Conservation (phyloP, 352 stramenopile species). For the Globisporangium cystogenes region DNA sequence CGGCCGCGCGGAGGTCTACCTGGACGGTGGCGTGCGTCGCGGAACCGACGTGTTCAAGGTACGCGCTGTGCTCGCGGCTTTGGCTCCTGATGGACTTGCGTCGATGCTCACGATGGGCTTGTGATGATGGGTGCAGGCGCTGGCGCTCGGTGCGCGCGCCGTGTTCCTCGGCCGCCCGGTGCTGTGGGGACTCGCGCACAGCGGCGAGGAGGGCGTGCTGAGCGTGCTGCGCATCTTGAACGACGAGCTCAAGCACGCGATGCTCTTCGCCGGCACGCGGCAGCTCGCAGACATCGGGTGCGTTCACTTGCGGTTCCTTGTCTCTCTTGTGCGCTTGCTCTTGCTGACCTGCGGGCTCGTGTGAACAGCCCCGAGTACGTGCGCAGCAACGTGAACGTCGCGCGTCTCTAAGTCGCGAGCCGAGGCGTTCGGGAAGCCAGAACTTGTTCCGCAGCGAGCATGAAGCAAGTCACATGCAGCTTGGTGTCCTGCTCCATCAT, state of each 20-base stretch:
- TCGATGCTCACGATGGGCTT: neutral
- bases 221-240: slow-evolving; percentile 90
- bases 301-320: neutral
- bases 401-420: slow-evolving; percentile 6
- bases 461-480: neutral
- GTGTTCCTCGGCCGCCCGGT: slow-evolving; percentile 94
- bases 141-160: slow-evolving; percentile 90
- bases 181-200: slow-evolving; percentile 92
- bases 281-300: slow-evolving; percentile 71
- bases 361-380: slow-evolving; percentile 26
- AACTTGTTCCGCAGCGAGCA: too few relatives aligned
- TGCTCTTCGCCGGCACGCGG: slow-evolving; percentile 80
- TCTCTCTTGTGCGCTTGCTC: neutral
- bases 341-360: neutral
- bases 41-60: slow-evolving; percentile 96
- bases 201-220: slow-evolving; percentile 81
- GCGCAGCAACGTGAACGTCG: slow-evolving; percentile 14
- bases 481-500: neutral
- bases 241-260: slow-evolving; percentile 90
- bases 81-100: neutral
- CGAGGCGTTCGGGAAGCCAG: neutral
- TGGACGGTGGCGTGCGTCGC: slow-evolving; percentile 93
- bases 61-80: neutral
- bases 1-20: slow-evolving; percentile 83
- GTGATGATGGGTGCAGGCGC: slow-evolving; percentile 24